Evolutionary conservation across 129 eudicot genomes (phyloP).

Genomic region (Centella asiatica): DNA sequence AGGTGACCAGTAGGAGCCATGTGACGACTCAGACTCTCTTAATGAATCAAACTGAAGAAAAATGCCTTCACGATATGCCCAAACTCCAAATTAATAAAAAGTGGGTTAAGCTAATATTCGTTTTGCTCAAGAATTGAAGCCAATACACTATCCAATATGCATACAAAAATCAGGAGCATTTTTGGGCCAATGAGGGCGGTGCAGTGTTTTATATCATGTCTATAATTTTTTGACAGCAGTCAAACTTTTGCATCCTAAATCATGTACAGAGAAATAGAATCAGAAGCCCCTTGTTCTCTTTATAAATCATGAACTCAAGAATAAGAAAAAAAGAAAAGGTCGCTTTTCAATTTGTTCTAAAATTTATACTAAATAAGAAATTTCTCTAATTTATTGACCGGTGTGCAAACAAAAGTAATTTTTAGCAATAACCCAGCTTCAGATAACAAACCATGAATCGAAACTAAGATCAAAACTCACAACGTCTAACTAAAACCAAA

Average conservation of each 20-base stretch:
- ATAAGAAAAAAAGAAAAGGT: no score
- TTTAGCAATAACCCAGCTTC: neutral
- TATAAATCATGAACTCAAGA: no score
- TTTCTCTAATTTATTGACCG: no score
- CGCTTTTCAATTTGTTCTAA: no score
- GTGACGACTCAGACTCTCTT: neutral
- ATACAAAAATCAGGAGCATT: neutral
- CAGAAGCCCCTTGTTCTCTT: no score
- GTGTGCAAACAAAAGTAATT: neutral
- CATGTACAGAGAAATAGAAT: no score
- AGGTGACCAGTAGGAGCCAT: constrained; percentile 18
- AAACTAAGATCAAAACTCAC: no score
- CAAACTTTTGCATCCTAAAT: no score
- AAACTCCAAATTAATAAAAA: no score
- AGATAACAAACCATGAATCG: neutral
- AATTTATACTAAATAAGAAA: no score
- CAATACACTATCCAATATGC: neutral
- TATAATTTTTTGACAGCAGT: no score
- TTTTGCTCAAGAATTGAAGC: neutral
- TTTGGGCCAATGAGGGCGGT: neutral
- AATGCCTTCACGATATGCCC: neutral
- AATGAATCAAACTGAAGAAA: neutral
- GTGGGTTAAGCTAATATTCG: neutral
- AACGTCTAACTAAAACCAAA: no score
- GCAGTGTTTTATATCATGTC: neutral